phyloP scores from a whole-genome alignment of 2,329 filamentous ascomycete genomes.

The Incumbomyces delicatus region DNA sequence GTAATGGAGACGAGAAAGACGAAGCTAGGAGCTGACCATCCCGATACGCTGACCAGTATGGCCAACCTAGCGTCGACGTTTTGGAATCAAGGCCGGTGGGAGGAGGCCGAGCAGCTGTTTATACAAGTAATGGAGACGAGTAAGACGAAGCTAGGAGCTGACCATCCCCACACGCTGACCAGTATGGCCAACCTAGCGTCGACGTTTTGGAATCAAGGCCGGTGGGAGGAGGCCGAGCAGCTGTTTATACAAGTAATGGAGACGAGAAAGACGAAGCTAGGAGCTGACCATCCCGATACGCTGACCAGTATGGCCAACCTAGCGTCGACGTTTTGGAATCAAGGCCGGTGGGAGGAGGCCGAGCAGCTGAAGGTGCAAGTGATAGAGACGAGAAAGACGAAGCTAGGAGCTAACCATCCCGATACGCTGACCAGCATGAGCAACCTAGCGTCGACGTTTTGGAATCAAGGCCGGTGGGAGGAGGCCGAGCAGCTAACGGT shows the following conservation, averaged over 20 bases:
- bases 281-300: conserved; percentile 16
- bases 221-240: conserved; percentile 13
- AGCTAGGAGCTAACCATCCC: conserved; percentile 14
- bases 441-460: conserved; percentile 11
- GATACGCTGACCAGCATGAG: conserved; percentile 16
- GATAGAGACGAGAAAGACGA: conserved; percentile 11
- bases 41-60: conserved; percentile 14
- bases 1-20: conserved; percentile 8
- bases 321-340: conserved; percentile 15
- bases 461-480: conserved; percentile 10
- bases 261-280: conserved; percentile 13
- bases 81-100: conserved; percentile 42
- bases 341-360: conserved; percentile 19
- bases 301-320: conserved; percentile 15
- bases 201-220: conserved; percentile 13
- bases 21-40: conserved; percentile 12
- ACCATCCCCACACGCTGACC: conserved; percentile 16
- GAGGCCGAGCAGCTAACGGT: conserved; percentile 14
- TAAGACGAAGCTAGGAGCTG: conserved; percentile 10
- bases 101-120: conserved; percentile 9
- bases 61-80: conserved; percentile 18
- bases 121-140: conserved; percentile 9
- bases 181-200: conserved; percentile 17
- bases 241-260: conserved; percentile 16
- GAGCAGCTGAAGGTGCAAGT: conserved; percentile 17